These are phyloP conservation scores for Coffea humblotiana DNA, from an alignment of 305 asterid genomes.

Conservation along the genomic window DNA sequence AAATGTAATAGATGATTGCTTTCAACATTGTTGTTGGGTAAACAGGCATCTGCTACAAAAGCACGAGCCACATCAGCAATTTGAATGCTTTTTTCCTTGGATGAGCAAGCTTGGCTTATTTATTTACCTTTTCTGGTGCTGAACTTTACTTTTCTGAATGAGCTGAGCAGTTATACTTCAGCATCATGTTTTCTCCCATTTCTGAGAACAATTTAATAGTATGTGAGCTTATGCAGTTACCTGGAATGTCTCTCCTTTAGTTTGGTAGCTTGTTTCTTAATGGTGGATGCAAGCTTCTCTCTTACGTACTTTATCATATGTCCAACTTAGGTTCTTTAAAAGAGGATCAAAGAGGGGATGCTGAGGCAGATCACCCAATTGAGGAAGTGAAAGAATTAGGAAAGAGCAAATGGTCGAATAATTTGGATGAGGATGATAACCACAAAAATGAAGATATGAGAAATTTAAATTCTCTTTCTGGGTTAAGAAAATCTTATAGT, in stretches of 20 bases:
- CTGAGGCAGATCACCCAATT: constrained; percentile 38
- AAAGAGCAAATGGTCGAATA: constrained; percentile 93
- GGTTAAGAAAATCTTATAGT: constrained; percentile 51
- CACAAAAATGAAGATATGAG: constrained; percentile 37
- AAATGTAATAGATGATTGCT: background rate
- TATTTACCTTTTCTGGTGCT: background rate
- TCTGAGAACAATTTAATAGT: background rate
- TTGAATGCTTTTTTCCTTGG: background rate
- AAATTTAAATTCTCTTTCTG: constrained; percentile 48
- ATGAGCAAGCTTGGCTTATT: background rate
- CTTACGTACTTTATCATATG: background rate
- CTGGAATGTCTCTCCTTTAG: background rate
- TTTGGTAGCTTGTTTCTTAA: background rate
- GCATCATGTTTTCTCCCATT: background rate
- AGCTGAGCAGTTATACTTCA: background rate
- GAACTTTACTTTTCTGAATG: background rate
- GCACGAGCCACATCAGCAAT: background rate
- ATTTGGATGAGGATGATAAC: constrained; percentile 68
- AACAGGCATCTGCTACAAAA: background rate
- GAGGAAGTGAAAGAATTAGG: constrained; percentile 75
- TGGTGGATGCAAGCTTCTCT: background rate
- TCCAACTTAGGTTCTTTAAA: constrained; percentile 36
- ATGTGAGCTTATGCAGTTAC: background rate
- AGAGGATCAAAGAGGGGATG: constrained; percentile 45
- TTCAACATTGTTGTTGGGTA: background rate